Evolutionary conservation across 495 filamentous ascomycete genomes (phyloP), one percentile per base, ranked within the genome.

Genomic region (Delitschia confertaspora): DNA sequence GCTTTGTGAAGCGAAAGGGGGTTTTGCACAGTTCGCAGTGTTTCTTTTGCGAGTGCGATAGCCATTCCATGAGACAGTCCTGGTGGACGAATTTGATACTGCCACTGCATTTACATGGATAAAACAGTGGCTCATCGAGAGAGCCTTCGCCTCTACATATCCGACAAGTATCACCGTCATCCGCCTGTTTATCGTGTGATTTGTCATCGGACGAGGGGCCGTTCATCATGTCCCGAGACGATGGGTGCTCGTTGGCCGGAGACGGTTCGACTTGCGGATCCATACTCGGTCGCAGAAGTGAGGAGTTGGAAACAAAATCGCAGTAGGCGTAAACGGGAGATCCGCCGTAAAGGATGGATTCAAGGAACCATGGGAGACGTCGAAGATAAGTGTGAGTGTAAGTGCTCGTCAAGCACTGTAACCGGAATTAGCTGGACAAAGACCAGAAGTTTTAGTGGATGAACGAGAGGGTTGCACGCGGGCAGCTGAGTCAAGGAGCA

Each of bases 11-110:
- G 26, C 84, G 82, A 61, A 95, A 99, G 1, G 86, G 78, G 16
- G 93, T 99, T 63, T 96, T 96, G 77, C 91, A 99, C 11, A 99
- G 78, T 70, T 99, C 91, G 68, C 91, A 99, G 71, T 96, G 82
- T 63, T 95, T 95, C 75, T 95, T 96, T 61, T 95, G 88, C 1
- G 88, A 94, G 60, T 99, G 91, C 18, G 85, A 83, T 14, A 99
- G 69, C 91, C 91, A 99, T 67, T 95, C 87, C 75, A 96, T 93
- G 60, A 99, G 67, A 60, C 91, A 99, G 53, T 87, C 81, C 62
- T 99, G 91, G 65, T 99, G 91, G 37, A 99, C 91, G 57, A 83
- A 88, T 64, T 94, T 95, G 65, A 99, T 99, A 64, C 87, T 95
- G 11, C 91, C 91, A 58, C 85, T 94, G 68, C 91, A 99, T 68